Evolutionary conservation across 2,329 filamentous ascomycete genomes (phyloP), one percentile per base, ranked within the genome.

Genomic region (Trichoderma gracile): DNA sequence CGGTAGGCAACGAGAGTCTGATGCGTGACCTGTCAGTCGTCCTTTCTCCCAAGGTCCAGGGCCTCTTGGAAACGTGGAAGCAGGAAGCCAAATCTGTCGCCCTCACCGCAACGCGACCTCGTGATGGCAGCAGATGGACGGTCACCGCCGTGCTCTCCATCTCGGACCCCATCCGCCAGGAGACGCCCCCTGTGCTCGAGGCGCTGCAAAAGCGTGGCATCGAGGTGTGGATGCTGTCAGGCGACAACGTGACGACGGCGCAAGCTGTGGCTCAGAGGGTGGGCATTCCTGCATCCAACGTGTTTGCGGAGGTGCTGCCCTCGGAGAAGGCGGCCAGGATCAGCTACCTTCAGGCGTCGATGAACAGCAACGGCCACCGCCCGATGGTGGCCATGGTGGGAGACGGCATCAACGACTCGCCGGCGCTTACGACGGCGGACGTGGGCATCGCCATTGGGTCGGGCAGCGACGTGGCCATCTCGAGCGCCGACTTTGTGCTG

Each of bases 141-240:
- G 80, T 95, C 6, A 80, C 82, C 0, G 86, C 88, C 0, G 82
- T 88, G 12, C 87, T 97, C 68, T 87, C 92, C 53, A 89, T 94
- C 55, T 88, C 93, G 0, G 93, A 97, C 69, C 87, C 91, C 1
- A 85, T 97, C 67, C 89, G 93, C 2, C 84, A 86, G 0, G 91
- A 96, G 76, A 88, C 92, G 0, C 76, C 78, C 1, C 72, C 79
- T 8, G 86, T 94, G 19, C 84, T 96, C 65, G 75, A 78, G 7
- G 81, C 87, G 1, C 84, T 97, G 0, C 83, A 85, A 49, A 76
- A 82, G 5, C 84, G 84, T 17, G 87, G 89, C 21, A 88, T 90
- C 53, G 85, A 88, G 38, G 90, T 96, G 4, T 97, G 89, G 87
- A 96, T 97, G 92, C 87, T 97, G 43, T 96, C 92, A 0, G 93